Conservation (phyloP, 1,139 yeast genomes). For the Taphrina communis region DNA sequence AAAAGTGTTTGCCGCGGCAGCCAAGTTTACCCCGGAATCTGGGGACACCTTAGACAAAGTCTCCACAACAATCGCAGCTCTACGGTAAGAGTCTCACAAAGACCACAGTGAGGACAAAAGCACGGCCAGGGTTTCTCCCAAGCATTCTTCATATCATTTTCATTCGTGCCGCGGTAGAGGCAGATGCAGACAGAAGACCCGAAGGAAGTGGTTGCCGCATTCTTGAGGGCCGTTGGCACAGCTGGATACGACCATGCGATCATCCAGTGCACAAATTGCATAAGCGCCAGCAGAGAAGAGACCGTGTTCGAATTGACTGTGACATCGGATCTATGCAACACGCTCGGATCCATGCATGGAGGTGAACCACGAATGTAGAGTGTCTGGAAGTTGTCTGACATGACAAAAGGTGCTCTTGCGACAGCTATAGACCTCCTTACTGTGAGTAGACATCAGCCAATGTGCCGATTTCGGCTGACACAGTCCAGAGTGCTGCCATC, state of each 20-base stretch:
- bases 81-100: too few species aligned
- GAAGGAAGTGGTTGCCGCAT: conserved; percentile 10
- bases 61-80: neutral
- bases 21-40: conserved; percentile 1
- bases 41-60: neutral
- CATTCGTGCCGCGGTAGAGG: neutral
- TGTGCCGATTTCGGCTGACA: neutral
- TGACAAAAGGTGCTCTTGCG: conserved; percentile 26
- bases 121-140: too few species aligned
- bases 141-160: too few species aligned
- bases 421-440: conserved; percentile 36
- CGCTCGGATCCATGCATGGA: conserved; percentile 40
- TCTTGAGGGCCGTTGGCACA: conserved; percentile 6
- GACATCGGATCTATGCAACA: conserved; percentile 28
- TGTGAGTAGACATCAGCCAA: neutral
- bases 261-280: conserved; percentile 5
- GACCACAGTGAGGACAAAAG: too few species aligned
- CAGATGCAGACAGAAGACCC: conserved; percentile 4
- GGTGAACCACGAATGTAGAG: conserved; percentile 1
- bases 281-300: conserved; percentile 22
- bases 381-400: neutral
- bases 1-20: neutral
- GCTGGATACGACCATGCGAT: conserved; percentile 12
- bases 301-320: conserved; percentile 30
- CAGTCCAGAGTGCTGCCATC: conserved; percentile 30